Evolutionary conservation across 2,329 filamentous ascomycete genomes (phyloP), one percentile per base, ranked within the genome.

Genomic region (Cercospora sp.): DNA sequence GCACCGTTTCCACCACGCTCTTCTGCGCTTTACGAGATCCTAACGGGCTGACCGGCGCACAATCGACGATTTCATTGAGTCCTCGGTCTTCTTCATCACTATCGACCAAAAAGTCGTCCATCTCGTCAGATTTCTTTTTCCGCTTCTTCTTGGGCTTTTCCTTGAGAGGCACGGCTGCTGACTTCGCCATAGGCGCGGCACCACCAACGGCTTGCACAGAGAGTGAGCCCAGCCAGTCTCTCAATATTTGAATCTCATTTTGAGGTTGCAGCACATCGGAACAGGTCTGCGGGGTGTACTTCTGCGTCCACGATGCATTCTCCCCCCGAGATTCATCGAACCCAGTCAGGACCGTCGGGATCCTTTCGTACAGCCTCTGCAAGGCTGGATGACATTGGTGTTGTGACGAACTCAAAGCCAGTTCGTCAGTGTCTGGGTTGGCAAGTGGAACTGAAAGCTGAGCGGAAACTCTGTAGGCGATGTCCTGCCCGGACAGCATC

Each of bases 251-350:
- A 1, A 88, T 88, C 77, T 97, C 92, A 55, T 83, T 86, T 2
- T 91, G 90, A 16, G 83, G 78, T 75, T 97, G 94, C 10, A 99
- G 82, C 0, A 98, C 89, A 67, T 94, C 88, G 3, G 82, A 82
- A 2, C 92, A 89, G 40, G 81, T 83, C 28, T 79, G 80, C 0
- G 95, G 95, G 0, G 91, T 88, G 80, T 98, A 97, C 75, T 98
- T 97, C 49, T 94, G 90, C 1, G 85, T 79, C 95, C 95, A 99
- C 8, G 88, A 80, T 30, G 85, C 80, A 1, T 83, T 84, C 76
- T 98, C 94, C 73, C 91, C 97, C 61, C 85, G 86, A 8, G 89
- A 91, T 70, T 82, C 86, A 77, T 99, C 95, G 75, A 94, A 97
- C 0, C 94, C 89, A 4, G 91, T 94, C 12, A 94, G 82, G 0